Percentiles rank a stretch among this genome's conserved stretches.
These are phyloP conservation scores for Podila clonocystis DNA, from an alignment of 192 early-diverging fungal genomes.

Conservation along the genomic window DNA sequence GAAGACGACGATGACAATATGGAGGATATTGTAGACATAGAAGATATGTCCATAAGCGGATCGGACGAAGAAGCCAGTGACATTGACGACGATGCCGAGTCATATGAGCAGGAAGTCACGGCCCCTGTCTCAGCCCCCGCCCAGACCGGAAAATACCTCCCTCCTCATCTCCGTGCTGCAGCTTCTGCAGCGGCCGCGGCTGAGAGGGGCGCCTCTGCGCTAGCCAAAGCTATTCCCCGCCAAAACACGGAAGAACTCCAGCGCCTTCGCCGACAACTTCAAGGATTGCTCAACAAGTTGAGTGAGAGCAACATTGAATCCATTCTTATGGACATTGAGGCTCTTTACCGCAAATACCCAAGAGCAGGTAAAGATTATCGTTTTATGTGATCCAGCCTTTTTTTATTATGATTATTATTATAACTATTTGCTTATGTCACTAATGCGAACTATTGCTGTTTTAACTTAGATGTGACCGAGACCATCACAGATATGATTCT, in stretches of 20 bases:
- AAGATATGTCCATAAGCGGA: constrained; percentile 33
- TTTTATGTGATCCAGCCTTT: constrained; percentile 1
- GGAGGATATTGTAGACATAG: constrained; percentile 27
- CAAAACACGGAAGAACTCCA: constrained; percentile 74
- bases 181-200: constrained; percentile 38
- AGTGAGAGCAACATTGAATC: constrained; percentile 93
- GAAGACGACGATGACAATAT: constrained; percentile 34
- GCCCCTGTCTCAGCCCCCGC: constrained; percentile 2
- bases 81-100: constrained; percentile 47
- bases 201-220: constrained; percentile 27
- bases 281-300: constrained; percentile 91
- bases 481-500: constrained; percentile 83
- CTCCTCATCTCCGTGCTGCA: constrained; percentile 83
- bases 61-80: constrained; percentile 42
- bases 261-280: constrained; percentile 81
- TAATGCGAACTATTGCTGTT: background rate
- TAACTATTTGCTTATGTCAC: background rate
- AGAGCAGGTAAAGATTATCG: constrained; percentile 64
- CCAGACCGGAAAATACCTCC: constrained; percentile 78
- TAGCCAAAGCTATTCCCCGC: constrained; percentile 43
- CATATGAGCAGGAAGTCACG: constrained; percentile 8
- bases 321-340: constrained; percentile 85
- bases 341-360: constrained; percentile 74
- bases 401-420: too few relatives aligned
- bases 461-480: constrained; percentile 80